Evolutionary conservation across 2,329 filamentous ascomycete species (phyloP), one percentile per base, ranked within the genome.

Genomic region (Dactylellina leptospora): DNA sequence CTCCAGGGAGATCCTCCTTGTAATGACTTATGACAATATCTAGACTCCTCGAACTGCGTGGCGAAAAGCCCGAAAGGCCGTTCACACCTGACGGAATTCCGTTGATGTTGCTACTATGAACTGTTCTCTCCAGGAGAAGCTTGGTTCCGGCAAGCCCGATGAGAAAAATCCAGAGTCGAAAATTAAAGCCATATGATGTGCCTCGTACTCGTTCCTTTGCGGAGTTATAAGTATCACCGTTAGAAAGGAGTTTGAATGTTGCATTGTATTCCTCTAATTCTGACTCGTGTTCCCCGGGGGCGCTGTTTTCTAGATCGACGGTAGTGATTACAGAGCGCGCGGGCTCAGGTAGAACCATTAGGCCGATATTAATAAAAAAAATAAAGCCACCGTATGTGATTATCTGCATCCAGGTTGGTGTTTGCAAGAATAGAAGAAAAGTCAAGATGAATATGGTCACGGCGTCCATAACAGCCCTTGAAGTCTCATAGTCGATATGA

Each of bases 21-120:
- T 74, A 75, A 54, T 75, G 70, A 11, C 74, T 74, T 36, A 77
- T 45, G 9, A 77, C 75, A 47, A 77, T 75, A 61, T 77, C 75
- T 27, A 77, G 59, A 11, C 38, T 50, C 23, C 73, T 44, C 11
- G 48, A 5, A 20, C 61, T 42, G 3, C 28, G 40, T n/a, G 16
- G 23, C 1, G 56, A 44, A 2, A 4, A 2, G 16, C 5, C 50
- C n/a, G 25, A 2, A 3, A 18, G 4, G 10, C 25, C 40, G 25
- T 54, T 55, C 2, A 23, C n/a, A n/a, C n/a, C 13, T 20, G 9
- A 53, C 11, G 18, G 16, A 18, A 47, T 54, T 4, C 18, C n/a
- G 22, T 60, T 45, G 2, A 48, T 25, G 9, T 11, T 25, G 13
- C 11, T n/a, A 22, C 23, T 33, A 9, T 42, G 38, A 1, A 22